Evolutionary conservation across 257 asterid species (phyloP), one percentile per base, ranked within the genome.

Genomic region (Salvia miltiorrhiza): DNA sequence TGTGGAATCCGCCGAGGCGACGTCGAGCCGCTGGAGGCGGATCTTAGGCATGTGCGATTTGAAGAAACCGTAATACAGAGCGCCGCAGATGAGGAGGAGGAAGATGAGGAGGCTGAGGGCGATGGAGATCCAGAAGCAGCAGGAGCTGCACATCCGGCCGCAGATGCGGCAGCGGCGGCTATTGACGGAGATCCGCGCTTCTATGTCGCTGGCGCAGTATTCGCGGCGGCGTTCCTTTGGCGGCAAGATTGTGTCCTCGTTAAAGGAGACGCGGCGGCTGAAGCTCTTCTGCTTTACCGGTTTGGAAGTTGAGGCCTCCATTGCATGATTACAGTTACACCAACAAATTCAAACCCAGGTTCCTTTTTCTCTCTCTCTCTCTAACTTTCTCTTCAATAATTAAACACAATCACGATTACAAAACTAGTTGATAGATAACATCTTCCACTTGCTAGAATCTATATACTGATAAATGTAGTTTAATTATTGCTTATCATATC

Each of bases 191-290:
- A 4, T 4, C 14, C 69, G 80, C 3, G 73, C 24, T 10, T 77
- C 80, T 12, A 59, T 4, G 72, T 81, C 80, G 9, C 10, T 19
- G 52, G 52, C 8, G 58, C 12, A 19, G 47, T 50, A 58, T 21
- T 52, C 63, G 45, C 28, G 69, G 83, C 37, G 68, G 57, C 45
- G 70, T 5, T 14, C 59, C 16, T 48, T 24, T 53, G 67, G 39
- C 39, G 26, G 57, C 0, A 69, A 5, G 58, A 73, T 24, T 35
- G 77, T 68, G 23, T 68, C 59, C 48, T 81, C 83, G 37, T 75
- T 72, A 79, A 72, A 75, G 54, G 86, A 81, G 16, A 79, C 82
- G 39, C 82, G 84, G 67, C 80, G 86, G 77, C 80, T 78, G 65
- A 65, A 79, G 76, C 53, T 82, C 76, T 77, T 82, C 57, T n/a